Evolutionary conservation across 2,329 filamentous ascomycete genomes (phyloP), one percentile per base, ranked within the genome.

Genomic region (Pseudopyrenochaeta lycopersici): DNA sequence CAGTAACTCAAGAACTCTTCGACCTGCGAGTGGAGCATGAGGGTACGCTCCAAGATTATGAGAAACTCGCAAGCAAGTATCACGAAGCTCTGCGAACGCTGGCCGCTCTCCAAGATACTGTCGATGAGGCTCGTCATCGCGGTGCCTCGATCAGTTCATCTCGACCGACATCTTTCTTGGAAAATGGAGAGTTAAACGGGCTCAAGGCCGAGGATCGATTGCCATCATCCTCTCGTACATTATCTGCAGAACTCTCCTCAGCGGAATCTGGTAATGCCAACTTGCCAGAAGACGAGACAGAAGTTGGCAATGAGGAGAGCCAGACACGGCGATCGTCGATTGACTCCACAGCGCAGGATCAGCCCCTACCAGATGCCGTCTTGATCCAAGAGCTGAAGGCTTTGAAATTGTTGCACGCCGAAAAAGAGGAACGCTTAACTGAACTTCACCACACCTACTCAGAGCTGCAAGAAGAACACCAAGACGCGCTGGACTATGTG

Each of bases 11-110:
- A 72, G 95, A 99, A 77, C 87, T 99, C 2, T 85, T 97, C 52
- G 91, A 95, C 66, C 85, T 99, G 46, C 90, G 91, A 14, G 88
- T 96, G 35, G 92, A 97, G 76, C 95, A 99, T 67, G 94, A 98
- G 73, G 82, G 84, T 7, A 94, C 92, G 0, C 73, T 96, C 15
- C 88, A 84, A 59, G 92, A 98, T 53, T 94, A 89, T 66, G 90
- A 96, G 60, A 78, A 87, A 40, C 87, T 99, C 21, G 88, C 92
- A 51, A 83, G 87, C 63, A 98, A 97, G 76, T 99, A 99, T 66
- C 91, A 97, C 68, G 89, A 96, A 68, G 90, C 93, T 4, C 80
- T 99, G 57, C 89, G 89, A 42, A 88, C 90, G 9, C 76, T 99
- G 36, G 88, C 91, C 5, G 90, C 95, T 72, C 82, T 98, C 42